Percentiles rank a stretch among this genome's conserved stretches.
Conservation (phyloP, 2,329 filamentous ascomycete genomes). For the Ophiostoma pallidulum region DNA sequence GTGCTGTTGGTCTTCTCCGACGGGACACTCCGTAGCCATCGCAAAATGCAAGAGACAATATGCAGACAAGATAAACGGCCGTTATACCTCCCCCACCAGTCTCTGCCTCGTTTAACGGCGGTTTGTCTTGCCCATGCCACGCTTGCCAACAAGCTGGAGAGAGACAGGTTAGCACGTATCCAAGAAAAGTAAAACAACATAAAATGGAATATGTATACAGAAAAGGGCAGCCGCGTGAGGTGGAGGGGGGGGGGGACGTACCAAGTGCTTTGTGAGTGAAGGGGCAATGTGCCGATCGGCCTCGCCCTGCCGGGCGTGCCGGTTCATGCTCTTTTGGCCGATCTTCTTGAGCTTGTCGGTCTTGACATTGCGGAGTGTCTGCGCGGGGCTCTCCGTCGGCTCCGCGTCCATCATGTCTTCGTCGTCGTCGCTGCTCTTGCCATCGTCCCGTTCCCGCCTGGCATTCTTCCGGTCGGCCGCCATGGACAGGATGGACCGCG, state of each 20-base stretch:
- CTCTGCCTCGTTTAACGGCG: constrained; percentile 43
- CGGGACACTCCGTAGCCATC: too few species aligned
- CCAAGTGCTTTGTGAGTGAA: constrained; percentile 80
- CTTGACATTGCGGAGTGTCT: constrained; percentile 62
- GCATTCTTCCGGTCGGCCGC: constrained; percentile 46
- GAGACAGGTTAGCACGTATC: constrained; percentile 25
- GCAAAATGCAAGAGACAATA: too few species aligned
- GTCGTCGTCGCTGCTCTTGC: constrained; percentile 50
- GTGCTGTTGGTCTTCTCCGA: too few species aligned
- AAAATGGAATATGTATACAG: too few species aligned
- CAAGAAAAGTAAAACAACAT: not conserved
- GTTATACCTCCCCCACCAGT: too few species aligned
- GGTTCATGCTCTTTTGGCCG: constrained; percentile 96
- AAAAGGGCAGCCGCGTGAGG: too few species aligned
- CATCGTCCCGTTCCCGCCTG: constrained; percentile 18
- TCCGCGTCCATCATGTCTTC: constrained; percentile 70
- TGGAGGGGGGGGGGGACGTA: constrained; percentile 52
- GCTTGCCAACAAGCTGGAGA: constrained; percentile 80
- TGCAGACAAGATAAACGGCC: too few species aligned
- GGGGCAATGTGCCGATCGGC: constrained; percentile 83
- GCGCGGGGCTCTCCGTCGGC: constrained; percentile 32
- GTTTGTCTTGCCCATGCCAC: constrained; percentile 81
- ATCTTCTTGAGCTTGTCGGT: constrained; percentile 78
- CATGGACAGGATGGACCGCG: constrained; percentile 53
- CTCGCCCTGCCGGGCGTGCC: constrained; percentile 94